These are phyloP conservation scores for Trichoderma semiorbis DNA, from an alignment of 2,329 filamentous ascomycete species.

Conservation along the genomic window DNA sequence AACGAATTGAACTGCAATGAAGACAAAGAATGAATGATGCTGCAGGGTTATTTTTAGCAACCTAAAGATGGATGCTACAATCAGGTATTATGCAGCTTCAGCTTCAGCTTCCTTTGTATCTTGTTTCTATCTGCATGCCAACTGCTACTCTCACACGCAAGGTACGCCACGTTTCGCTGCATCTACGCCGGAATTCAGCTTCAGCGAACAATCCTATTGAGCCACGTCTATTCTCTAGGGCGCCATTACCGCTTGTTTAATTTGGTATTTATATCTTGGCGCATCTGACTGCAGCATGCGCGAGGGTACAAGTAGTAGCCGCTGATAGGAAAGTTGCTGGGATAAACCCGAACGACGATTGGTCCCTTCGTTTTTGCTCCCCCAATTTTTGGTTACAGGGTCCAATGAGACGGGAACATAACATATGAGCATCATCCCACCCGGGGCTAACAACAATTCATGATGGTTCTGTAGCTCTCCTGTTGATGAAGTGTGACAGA, in stretches of 20 bases:
- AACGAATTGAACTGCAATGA: background rate
- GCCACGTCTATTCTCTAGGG: background rate
- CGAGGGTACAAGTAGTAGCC: too few species aligned
- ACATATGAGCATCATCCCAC: background rate
- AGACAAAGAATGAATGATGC: background rate
- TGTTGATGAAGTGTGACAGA: background rate
- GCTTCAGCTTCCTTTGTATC: background rate
- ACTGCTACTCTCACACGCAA: background rate
- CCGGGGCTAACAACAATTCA: background rate
- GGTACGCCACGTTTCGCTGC: background rate
- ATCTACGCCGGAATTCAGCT: background rate
- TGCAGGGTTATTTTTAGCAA: background rate
- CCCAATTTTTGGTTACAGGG: background rate
- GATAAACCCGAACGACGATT: background rate
- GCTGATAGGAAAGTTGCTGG: background rate
- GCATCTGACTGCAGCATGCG: constrained; percentile 12
- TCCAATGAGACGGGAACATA: background rate
- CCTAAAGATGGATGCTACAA: background rate
- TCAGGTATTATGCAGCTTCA: background rate
- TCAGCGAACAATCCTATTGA: background rate
- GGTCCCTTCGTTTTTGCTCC: background rate
- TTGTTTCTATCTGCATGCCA: background rate
- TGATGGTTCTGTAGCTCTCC: background rate
- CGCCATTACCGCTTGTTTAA: background rate
- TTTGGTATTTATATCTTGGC: background rate